These are phyloP conservation scores for Fusarium sp. DNA, from an alignment of 2,329 filamentous ascomycete genomes.

Conservation along the genomic window DNA sequence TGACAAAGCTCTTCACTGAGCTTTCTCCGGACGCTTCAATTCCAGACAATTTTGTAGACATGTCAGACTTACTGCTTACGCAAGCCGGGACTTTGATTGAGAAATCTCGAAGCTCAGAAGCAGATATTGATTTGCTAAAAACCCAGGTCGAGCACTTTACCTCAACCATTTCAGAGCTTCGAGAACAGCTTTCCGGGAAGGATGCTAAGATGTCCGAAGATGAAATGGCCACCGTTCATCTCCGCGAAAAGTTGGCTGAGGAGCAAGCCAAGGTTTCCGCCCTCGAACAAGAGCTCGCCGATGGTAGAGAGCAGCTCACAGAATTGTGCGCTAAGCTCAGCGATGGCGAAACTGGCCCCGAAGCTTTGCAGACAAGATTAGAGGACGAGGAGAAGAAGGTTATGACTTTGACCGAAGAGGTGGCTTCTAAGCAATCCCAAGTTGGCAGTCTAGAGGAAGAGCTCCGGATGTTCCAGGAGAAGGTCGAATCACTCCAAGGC, in stretches of 20 bases:
- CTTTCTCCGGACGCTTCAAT: constrained; percentile 64
- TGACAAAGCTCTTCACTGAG: constrained; percentile 70
- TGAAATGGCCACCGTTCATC: constrained; percentile 62
- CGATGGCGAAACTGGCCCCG: constrained; percentile 85
- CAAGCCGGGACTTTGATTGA: constrained; percentile 68
- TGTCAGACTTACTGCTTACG: constrained; percentile 70
- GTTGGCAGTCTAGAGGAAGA: constrained; percentile 82
- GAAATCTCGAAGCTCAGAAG: constrained; percentile 70
- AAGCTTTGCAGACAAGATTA: constrained; percentile 78
- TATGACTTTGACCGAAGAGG: constrained; percentile 72
- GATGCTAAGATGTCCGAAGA: constrained; percentile 64
- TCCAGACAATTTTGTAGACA: constrained; percentile 66
- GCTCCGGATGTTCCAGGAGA: constrained; percentile 74
- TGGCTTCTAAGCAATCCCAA: constrained; percentile 80
- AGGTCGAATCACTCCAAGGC: constrained; percentile 65
- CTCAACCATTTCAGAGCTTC: constrained; percentile 64
- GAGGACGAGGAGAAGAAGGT: constrained; percentile 81
- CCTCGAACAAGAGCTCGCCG: constrained; percentile 67
- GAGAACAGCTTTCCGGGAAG: constrained; percentile 65
- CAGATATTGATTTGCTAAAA: constrained; percentile 68
- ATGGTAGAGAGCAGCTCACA: constrained; percentile 76
- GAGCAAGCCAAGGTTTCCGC: constrained; percentile 66
- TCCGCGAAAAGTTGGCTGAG: constrained; percentile 65
- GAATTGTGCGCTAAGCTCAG: constrained; percentile 77
- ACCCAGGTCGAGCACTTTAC: constrained; percentile 72